Base-by-base conservation (phyloP, 1,284 basidiomycete genomes). In the Rhodotorula sp. region DNA sequence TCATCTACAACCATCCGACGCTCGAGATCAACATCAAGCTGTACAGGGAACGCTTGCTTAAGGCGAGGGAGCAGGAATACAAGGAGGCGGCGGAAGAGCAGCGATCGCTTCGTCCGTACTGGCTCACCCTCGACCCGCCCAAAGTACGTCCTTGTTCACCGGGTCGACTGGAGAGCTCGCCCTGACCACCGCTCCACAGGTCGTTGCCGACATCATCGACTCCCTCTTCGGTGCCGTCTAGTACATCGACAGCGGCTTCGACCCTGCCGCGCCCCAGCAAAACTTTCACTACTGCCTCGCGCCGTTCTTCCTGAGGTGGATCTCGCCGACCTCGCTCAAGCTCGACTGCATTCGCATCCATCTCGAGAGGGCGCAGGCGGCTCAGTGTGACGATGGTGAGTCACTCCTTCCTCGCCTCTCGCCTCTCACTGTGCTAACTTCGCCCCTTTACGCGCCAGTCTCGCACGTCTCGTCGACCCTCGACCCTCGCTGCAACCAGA, bases 251-350 rank as follows among this genome's bases (percentile, higher is more conserved):
- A 48, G 39, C 0, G 36, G 55, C 22, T 70, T 70, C 51, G 44
- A 59, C 34, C 68, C 63, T n/a, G 44, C n/a, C 10, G 66, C 47
- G 1, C 34, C 66, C 9, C 61, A 67, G 32, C 32, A 39, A 10
- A 22, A 47, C 4, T 63, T 63, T 51, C 56, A 62, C 34, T n/a
- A 29, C 30, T 80, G 88, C 54, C 80, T 90, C 62, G 84, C 84
- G 77, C 90, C 90, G 13, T 91, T 91, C 79, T 89, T 87, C 77
- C 86, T 89, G 77, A 83, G 83, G 73, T 85, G 90, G 74, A 84
- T 91, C 77, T 86, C 58, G 2, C 81, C 90, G 63, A 84, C 86
- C 74, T 89, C 86, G 47, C 82, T 91, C 34, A 85, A 87, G 13
- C 84, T 87, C 72, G 89, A 90, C 79, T 89, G 90, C 3, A 89